Conservation (phyloP, 2,329 filamentous ascomycete genomes). For the Beauveria asiatica region DNA sequence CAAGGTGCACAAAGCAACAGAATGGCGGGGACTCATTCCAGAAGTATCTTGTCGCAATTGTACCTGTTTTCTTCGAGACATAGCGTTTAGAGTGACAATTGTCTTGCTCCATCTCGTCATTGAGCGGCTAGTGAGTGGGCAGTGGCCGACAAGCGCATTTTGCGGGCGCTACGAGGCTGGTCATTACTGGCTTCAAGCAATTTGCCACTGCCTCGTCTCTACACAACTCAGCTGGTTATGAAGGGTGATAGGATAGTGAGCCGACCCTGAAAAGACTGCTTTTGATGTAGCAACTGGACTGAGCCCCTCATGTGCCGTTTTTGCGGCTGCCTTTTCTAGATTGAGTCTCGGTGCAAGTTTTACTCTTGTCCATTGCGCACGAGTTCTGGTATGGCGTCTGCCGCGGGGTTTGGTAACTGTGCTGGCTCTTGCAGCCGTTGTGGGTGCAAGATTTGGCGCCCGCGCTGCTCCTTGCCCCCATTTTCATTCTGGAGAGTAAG, state of each 20-base stretch:
- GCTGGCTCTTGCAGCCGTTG: not conserved
- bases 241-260: not conserved
- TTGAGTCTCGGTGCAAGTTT: not conserved
- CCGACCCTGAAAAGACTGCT: not conserved
- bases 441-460: not conserved
- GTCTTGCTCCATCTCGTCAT: not conserved
- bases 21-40: not conserved
- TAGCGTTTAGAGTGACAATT: not conserved
- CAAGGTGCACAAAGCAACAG: not conserved
- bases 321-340: not conserved
- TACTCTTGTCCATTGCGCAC: not conserved
- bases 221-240: not conserved
- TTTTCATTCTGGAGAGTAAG: not conserved
- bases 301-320: not conserved
- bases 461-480: not conserved
- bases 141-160: conserved; percentile 4
- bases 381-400: not conserved
- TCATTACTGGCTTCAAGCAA: not conserved
- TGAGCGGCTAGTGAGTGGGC: conserved; percentile 6
- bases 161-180: conserved; percentile 1
- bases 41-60: not conserved
- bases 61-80: not conserved
- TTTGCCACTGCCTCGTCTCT: not conserved
- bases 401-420: not conserved
- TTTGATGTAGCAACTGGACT: not conserved